Percentiles rank a stretch among this genome's conserved stretches.
Evolutionary conservation across 2,329 filamentous ascomycete species (phyloP).

Genomic region (Colletotrichum ledebouriae): DNA sequence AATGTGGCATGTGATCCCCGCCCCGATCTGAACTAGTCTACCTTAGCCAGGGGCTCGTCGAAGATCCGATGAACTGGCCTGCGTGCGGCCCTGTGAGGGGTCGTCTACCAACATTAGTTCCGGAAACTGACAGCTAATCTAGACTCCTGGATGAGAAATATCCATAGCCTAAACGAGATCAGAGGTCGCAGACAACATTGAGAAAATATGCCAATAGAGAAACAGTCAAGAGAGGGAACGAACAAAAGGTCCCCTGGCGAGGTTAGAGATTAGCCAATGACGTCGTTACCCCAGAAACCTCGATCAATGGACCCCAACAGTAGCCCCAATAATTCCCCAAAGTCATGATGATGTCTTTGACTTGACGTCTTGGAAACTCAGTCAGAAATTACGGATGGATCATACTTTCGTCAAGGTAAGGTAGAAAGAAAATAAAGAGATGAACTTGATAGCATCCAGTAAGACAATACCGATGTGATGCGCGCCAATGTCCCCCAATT

Average conservation of each 20-base stretch:
- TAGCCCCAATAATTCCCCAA: conserved; percentile 20
- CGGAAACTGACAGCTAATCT: too few relatives aligned
- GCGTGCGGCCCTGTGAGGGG: too few relatives aligned
- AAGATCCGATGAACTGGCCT: conserved; percentile 26
- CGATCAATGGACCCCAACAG: neutral
- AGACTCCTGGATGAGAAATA: too few relatives aligned
- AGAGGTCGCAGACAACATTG: too few relatives aligned
- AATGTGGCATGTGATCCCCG: neutral
- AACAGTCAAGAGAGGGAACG: too few relatives aligned
- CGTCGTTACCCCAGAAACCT: conserved; percentile 25
- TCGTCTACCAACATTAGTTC: too few relatives aligned
- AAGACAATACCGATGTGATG: too few relatives aligned
- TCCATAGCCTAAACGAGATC: too few relatives aligned
- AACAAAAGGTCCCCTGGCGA: neutral
- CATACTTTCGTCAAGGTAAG: neutral
- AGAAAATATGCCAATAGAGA: too few relatives aligned
- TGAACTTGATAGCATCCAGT: too few relatives aligned
- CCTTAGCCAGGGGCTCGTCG: neutral
- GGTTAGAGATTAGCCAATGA: conserved; percentile 33
- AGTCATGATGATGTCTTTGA: conserved; percentile 45
- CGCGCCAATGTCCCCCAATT: too few relatives aligned
- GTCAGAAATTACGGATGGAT: neutral
- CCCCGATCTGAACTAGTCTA: neutral
- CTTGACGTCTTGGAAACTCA: conserved; percentile 26
- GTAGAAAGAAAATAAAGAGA: neutral